Evolutionary conservation across 192 early-diverging fungal genomes (phyloP), one percentile per base, ranked within the genome.

Genomic region (Glomus cerebriforme): DNA sequence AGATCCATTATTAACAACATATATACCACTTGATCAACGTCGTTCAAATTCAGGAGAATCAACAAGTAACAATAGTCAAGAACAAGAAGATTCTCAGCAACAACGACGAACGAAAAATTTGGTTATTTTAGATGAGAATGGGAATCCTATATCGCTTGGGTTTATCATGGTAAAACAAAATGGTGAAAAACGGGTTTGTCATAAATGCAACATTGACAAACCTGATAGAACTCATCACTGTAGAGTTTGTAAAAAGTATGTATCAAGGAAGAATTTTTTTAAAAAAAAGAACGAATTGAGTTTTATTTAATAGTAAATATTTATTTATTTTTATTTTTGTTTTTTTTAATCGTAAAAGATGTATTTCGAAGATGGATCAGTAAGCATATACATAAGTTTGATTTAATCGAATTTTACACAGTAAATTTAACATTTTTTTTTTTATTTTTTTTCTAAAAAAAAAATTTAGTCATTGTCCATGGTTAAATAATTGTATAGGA

Each of bases 281-380:
- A 43, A 64, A 59, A 26, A n/a, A n/a, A n/a, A n/a, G n/a, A 1
- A 22, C 29, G n/a, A 24, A n/a, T 62, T 60, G 39, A 43, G 9
- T 12, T 1, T 43, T 43, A 43, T 43, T 34, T 24, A 27, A 58
- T 73, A 19, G 1, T 22, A 54, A 39, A 9, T 43, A 9, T 43
- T 43, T 9, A 43, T 9, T 43, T 37, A 35, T 49, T 39, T 45
- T 34, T 2, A 17, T 22, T 27, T 43, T 58, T n/a, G 15, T 37
- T 37, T 74, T 29, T 19, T 29, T 31, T n/a, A n/a, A n/a, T n/a
- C n/a, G n/a, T 54, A 3, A 79, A 29, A 81, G 83, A 66, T 85
- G 84, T 77, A 77, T 83, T 69, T 79, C 82, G 65, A 85, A 85
- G 31, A 85, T 85, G 84, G 84, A 85, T 58, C 84, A 85, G 83